Percentiles rank a stretch among this genome's conserved stretches.
Evolutionary conservation across 2,329 filamentous ascomycete species (phyloP).

Genomic region (Xylariaceae sp.): DNA sequence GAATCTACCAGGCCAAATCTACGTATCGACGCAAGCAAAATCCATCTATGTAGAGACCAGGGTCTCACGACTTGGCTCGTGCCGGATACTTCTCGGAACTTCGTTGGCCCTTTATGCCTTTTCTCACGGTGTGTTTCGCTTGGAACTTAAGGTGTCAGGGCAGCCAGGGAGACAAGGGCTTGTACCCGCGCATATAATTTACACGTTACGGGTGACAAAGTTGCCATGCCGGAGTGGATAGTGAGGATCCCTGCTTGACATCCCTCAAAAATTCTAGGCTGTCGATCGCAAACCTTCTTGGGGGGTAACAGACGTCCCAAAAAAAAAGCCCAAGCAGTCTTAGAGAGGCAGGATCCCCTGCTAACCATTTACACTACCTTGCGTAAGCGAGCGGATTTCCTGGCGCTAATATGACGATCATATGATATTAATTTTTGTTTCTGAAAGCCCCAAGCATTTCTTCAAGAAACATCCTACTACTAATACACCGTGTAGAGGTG

Average conservation of each 20-base stretch:
- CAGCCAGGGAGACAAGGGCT: slow-evolving; percentile 27
- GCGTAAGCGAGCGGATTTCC: slow-evolving; percentile 34
- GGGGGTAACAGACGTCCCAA: slow-evolving; percentile 14
- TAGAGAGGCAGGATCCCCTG: slow-evolving; percentile 24
- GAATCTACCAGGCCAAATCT: background rate
- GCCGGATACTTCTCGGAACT: slow-evolving; percentile 28
- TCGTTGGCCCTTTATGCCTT: slow-evolving; percentile 29
- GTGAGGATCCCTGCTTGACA: slow-evolving; percentile 21
- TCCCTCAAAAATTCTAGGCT: slow-evolving; percentile 26
- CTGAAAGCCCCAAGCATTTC: slow-evolving; percentile 27
- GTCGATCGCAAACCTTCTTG: slow-evolving; percentile 33
- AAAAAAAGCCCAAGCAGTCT: slow-evolving; percentile 21
- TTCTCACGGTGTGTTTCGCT: slow-evolving; percentile 29
- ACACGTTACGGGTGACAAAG: slow-evolving; percentile 8
- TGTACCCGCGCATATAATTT: slow-evolving; percentile 3
- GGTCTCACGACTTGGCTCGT: slow-evolving; percentile 26
- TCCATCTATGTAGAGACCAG: background rate
- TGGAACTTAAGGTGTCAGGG: slow-evolving; percentile 28
- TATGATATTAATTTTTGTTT: slow-evolving; percentile 35
- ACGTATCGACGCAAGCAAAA: slow-evolving; percentile 12
- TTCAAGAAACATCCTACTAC: slow-evolving; percentile 11
- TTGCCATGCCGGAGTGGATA: slow-evolving; percentile 26
- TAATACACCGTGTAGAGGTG: slow-evolving; percentile 3
- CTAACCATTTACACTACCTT: slow-evolving; percentile 25
- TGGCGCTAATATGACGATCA: slow-evolving; percentile 33